Evolutionary conservation across 2,329 filamentous ascomycete genomes (phyloP), one percentile per base, ranked within the genome.

Genomic region (Fusarium marasasianum): DNA sequence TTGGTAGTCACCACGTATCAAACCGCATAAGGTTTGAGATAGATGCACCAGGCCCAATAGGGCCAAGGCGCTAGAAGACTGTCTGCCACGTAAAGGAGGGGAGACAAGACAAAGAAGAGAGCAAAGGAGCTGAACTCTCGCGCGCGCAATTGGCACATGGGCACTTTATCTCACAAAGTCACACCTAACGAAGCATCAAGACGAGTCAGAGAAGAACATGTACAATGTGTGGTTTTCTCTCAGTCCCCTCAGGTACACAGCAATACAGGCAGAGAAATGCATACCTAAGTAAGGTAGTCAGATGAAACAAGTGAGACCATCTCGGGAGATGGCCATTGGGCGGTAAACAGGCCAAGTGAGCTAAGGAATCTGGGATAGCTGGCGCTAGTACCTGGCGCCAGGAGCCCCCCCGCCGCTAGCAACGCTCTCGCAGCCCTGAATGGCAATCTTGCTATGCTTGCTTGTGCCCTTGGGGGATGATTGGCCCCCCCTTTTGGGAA

Each of bases 401-500:
- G 64, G 48, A 56, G 72, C 55, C 24, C 67, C 59, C 58, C 59
- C 56, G 63, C 71, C 71, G 37, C 57, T 72, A 68, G 58, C 35
- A 73, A 55, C 72, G 35, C 31, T 73, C 61, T 45, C 38, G 31
- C 37, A 61, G 63, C 63, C 41, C 55, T 72, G 55, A 72, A 69
- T 72, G 58, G 59, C 60, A 69, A 63, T 51, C 60, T 68, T 63
- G 29, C 29, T 62, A 29, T 22, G 29, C 41, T 63, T 44, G 33
- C 26, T 29, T 38, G 29, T 20, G 37, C 33, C 26, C 20, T 56
- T 26, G 24, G 53, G n/a, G 18, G 22, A 37, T 75, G 71, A 74
- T 75, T 74, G 72, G 72, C 40, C 72, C 72, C 71, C 71, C 72
- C 69, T 74, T 74, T 71, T 59, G 22, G 53, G 71, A 31, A 41